A percentile compares a stretch with the other conserved stretches of the same genome.
Evolutionary conservation across 192 early-diverging fungal species (phyloP).

Genomic region (Entomortierella beljakovae): DNA sequence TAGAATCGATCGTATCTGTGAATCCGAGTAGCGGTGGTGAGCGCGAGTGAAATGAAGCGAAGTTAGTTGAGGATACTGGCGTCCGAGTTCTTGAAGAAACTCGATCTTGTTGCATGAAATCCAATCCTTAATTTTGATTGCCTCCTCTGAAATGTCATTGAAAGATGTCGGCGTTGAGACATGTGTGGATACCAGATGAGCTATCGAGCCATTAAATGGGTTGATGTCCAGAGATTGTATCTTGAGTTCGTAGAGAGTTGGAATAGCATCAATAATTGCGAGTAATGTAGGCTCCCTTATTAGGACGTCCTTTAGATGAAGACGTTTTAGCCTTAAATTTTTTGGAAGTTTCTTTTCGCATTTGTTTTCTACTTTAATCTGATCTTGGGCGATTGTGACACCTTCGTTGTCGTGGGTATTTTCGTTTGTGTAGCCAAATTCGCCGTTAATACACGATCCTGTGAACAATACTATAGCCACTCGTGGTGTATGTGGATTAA

Average conservation of each 20-base stretch:
- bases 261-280: conserved; percentile 13
- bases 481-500: background rate
- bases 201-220: background rate
- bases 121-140: background rate
- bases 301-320: conserved; percentile 15
- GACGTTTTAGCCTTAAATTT: background rate
- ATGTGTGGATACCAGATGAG: background rate
- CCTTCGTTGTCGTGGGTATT: background rate
- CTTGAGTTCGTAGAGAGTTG: conserved; percentile 17
- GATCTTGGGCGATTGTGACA: background rate
- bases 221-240: background rate
- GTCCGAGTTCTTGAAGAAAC: conserved; percentile 17
- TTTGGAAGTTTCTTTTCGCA: background rate
- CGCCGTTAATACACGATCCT: background rate
- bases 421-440: background rate
- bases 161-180: background rate
- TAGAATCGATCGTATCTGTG: conserved; percentile 9
- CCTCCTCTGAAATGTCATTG: background rate
- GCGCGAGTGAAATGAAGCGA: conserved; percentile 15
- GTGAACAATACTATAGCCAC: conserved; percentile 6
- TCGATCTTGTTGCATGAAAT: conserved; percentile 10
- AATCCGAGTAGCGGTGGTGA: background rate
- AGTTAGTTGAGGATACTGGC: conserved; percentile 10
- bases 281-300: conserved; percentile 5
- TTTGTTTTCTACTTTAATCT: background rate